These are phyloP conservation scores for Physaria fendleri DNA, from an alignment of 345 rosid species.

Conservation along the genomic window DNA sequence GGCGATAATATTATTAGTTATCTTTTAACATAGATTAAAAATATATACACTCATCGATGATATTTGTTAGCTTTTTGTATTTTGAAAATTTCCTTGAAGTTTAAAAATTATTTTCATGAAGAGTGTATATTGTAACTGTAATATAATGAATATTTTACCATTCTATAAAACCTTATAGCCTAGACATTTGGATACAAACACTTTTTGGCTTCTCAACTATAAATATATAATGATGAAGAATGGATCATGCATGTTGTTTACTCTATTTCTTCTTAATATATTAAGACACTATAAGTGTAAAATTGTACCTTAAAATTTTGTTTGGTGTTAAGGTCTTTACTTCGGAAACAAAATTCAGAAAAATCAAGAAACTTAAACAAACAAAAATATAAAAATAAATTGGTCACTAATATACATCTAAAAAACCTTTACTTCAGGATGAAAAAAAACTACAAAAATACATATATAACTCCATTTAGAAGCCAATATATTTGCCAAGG, in stretches of 20 bases:
- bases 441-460: conserved; percentile 3
- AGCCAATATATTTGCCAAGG: conserved; percentile 22
- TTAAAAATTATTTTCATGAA: not conserved
- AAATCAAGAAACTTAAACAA: not conserved
- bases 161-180: too few species aligned
- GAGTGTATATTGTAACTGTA: not conserved
- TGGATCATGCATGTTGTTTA: not conserved
- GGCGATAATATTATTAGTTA: too few species aligned
- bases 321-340: not conserved
- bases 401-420: conserved; percentile 16
- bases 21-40: too few species aligned
- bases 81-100: not conserved
- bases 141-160: too few species aligned
- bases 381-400: not conserved
- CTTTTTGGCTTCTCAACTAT: not conserved
- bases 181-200: not conserved
- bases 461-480: conserved; percentile 6
- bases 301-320: not conserved
- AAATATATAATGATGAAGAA: not conserved
- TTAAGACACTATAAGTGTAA: not conserved
- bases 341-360: not conserved
- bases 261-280: not conserved
- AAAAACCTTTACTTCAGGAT: conserved; percentile 5
- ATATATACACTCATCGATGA: too few species aligned
- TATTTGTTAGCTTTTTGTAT: not conserved